These are phyloP conservation scores for Malus domestica DNA, from an alignment of 306 rosid species.

Conservation along the genomic window DNA sequence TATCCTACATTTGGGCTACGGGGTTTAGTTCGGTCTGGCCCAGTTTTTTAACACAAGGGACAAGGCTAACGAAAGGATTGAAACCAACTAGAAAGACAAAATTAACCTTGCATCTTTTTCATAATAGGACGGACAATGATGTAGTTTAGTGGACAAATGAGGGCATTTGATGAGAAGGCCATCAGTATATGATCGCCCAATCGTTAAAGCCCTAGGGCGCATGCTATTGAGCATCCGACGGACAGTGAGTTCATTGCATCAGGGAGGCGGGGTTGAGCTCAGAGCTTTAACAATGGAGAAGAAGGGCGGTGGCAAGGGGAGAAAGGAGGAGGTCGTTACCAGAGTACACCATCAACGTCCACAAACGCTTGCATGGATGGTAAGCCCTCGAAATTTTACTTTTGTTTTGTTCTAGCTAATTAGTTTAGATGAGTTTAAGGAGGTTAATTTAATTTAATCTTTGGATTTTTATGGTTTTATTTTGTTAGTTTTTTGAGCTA, in stretches of 20 bases:
- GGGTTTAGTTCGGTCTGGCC: background rate
- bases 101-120: background rate
- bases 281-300: constrained; percentile 28
- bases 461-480: no score
- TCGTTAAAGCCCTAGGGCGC: background rate
- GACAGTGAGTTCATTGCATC: background rate
- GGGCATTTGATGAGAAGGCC: background rate
- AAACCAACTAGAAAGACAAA: background rate
- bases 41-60: background rate
- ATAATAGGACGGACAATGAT: background rate
- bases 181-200: background rate
- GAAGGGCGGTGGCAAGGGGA: constrained; percentile 17
- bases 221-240: background rate
- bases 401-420: background rate
- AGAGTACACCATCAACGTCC: constrained; percentile 45
- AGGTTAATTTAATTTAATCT: background rate
- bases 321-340: constrained; percentile 34
- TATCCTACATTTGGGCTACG: background rate
- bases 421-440: background rate
- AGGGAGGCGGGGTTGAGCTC: background rate
- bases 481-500: background rate
- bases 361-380: constrained; percentile 44
- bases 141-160: background rate
- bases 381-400: background rate
- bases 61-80: background rate